Percentiles rank a stretch among this genome's conserved stretches.
These are phyloP conservation scores for Colletotrichum salicis DNA, from an alignment of 2,329 filamentous ascomycete genomes.

Conservation along the genomic window DNA sequence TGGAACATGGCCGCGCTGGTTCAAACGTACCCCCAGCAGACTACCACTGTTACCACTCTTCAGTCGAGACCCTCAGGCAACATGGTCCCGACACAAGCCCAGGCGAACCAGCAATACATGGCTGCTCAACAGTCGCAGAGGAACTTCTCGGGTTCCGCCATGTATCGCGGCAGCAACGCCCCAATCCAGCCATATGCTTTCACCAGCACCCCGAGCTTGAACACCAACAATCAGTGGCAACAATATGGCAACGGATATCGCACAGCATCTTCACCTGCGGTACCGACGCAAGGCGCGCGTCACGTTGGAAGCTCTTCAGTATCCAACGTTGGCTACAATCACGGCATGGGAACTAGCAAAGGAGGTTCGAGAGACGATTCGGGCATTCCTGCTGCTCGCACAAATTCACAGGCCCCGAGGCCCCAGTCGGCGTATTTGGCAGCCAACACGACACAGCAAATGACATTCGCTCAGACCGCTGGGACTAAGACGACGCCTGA, in stretches of 20 bases:
- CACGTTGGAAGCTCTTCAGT: constrained; percentile 51
- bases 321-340: constrained; percentile 52
- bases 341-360: constrained; percentile 47
- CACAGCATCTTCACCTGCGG: constrained; percentile 57
- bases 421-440: constrained; percentile 56
- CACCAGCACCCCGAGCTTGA: constrained; percentile 74
- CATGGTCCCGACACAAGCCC: constrained; percentile 63
- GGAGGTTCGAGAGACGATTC: constrained; percentile 65
- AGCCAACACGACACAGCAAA: constrained; percentile 51
- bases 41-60: constrained; percentile 78
- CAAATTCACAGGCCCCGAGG: constrained; percentile 51
- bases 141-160: constrained; percentile 59
- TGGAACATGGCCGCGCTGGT: constrained; percentile 84
- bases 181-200: constrained; percentile 83
- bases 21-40: constrained; percentile 82
- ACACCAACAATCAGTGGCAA: constrained; percentile 64
- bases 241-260: constrained; percentile 58
- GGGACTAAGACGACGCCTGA: constrained; percentile 79
- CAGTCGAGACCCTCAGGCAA: constrained; percentile 77
- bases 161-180: constrained; percentile 65
- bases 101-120: constrained; percentile 62
- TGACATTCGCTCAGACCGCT: constrained; percentile 66
- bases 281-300: constrained; percentile 51
- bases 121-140: constrained; percentile 56
- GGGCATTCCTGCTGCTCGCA: constrained; percentile 54